Base-by-base conservation (phyloP, 2,329 filamentous ascomycete genomes). In the Fusarium scirpi region DNA sequence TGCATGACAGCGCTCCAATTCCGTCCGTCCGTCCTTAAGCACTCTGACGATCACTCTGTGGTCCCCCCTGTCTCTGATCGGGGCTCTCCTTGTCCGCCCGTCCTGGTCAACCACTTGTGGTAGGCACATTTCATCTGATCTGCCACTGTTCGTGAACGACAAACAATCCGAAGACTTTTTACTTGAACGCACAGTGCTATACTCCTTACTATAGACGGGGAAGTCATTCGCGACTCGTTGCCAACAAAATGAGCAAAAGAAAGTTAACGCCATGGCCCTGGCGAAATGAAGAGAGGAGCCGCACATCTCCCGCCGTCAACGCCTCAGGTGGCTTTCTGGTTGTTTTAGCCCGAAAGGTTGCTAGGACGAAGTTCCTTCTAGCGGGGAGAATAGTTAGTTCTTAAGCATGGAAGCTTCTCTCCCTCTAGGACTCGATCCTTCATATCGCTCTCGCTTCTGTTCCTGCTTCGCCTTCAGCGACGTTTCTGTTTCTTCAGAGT, bases 61-160 rank as follows among this genome's bases (percentile, higher is more conserved):
- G 18, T 52, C 52, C 20, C 69, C 62, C 72, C 60, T 73, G 72
- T 63, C 65, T 70, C 49, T 66, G 53, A 73, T 70, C 67, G 55
- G 55, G 25, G 27, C 64, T 57, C 56, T 61, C 59, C 46, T 61
- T 47, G 46, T 49, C 61, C 40, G 29, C 27, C 52, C 34, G 25
- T 34, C 55, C 48, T 52, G 20, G 30, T 59, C 57, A 63, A 54
- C 53, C 60, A 67, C 53, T 73, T 57, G 53, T 62, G 55, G 34
- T 20, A 65, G 20, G 32, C 47, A 49, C 43, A 45, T 34, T 64
- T 59, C 46, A 53, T 67, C 47, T 58, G 55, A 62, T 53, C 49
- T 74, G 56, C 66, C 51, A 62, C 62, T 52, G 58, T 58, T 29
- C 48, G 29, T 58, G 48, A 61, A 47, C 46, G 45, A 15, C 29